Evolutionary conservation across 2,329 filamentous ascomycete genomes (phyloP).

Genomic region (Fusarium neocosmosporiellum): DNA sequence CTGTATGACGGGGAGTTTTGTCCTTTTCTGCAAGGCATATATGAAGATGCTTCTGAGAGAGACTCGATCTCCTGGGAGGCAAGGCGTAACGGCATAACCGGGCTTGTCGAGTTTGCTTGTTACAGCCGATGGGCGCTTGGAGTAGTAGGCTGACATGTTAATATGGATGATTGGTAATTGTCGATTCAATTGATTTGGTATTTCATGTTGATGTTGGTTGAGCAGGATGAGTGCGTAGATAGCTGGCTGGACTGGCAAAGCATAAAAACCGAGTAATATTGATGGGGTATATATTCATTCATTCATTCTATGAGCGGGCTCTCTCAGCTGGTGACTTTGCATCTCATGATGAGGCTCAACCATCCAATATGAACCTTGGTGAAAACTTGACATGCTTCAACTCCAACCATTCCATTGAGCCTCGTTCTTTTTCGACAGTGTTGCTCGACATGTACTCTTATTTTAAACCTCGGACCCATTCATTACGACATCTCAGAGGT

Average conservation of each 20-base stretch:
- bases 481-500: slow-evolving; percentile 48
- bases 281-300: slow-evolving; percentile 16
- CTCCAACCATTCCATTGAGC: background rate
- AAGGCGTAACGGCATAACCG: slow-evolving; percentile 23
- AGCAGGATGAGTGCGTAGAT: background rate
- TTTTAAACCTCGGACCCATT: background rate
- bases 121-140: slow-evolving; percentile 21
- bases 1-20: slow-evolving; percentile 37
- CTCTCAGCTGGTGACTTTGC: slow-evolving; percentile 7
- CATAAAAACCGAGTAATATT: background rate
- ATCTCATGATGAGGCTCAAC: background rate
- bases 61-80: slow-evolving; percentile 10
- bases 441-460: background rate
- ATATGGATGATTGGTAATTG: slow-evolving; percentile 25
- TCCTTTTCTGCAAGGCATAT: slow-evolving; percentile 33
- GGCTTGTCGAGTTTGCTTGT: slow-evolving; percentile 22
- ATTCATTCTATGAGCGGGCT: slow-evolving; percentile 13
- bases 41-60: slow-evolving; percentile 6
- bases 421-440: background rate
- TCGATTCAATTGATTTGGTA: slow-evolving; percentile 18
- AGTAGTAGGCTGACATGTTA: slow-evolving; percentile 14
- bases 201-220: background rate
- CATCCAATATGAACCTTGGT: background rate
- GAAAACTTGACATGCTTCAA: background rate
- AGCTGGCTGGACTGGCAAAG: background rate